Conservation (phyloP, 208 protist genomes). For the Phytomonas sp. region DNA sequence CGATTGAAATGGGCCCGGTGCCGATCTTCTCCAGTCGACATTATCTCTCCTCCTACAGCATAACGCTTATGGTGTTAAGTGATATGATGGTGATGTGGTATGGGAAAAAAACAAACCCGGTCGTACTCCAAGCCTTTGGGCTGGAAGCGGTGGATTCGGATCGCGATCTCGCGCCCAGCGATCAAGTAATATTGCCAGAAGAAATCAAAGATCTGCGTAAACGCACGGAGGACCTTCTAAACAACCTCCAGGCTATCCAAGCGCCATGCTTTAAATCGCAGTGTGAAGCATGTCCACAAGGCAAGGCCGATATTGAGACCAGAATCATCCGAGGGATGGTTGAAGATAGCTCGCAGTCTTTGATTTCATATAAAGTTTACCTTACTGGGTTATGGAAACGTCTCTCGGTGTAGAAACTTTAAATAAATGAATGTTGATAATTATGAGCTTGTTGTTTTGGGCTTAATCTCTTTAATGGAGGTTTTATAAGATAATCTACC, state of each 20-base stretch:
- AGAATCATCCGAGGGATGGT: constrained; percentile 56
- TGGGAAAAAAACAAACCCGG: constrained; percentile 31
- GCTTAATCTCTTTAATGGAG: background rate
- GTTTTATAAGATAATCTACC: background rate
- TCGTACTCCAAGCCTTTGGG: constrained; percentile 42
- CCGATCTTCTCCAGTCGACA: constrained; percentile 49
- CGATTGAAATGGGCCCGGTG: constrained; percentile 35
- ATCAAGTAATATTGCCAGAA: constrained; percentile 23
- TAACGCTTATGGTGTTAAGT: constrained; percentile 58
- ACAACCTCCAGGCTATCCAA: constrained; percentile 26
- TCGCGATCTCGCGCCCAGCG: constrained; percentile 1
- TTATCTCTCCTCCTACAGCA: constrained; percentile 43
- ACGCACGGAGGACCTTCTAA: constrained; percentile 44
- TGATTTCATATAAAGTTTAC: constrained; percentile 60
- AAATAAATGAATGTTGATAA: background rate
- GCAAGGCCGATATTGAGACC: constrained; percentile 47
- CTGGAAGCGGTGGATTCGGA: constrained; percentile 19
- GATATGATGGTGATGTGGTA: constrained; percentile 66
- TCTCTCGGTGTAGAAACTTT: background rate
- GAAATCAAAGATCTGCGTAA: constrained; percentile 43
- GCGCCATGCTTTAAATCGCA: constrained; percentile 25
- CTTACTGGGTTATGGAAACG: constrained; percentile 44
- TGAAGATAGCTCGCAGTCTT: constrained; percentile 48
- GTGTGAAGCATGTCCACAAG: constrained; percentile 41
- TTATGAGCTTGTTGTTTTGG: background rate